Percentiles rank a stretch among this genome's conserved stretches.
These are phyloP conservation scores for Tephrocybe sp. DNA, from an alignment of 768 basidiomycete species.

Conservation along the genomic window DNA sequence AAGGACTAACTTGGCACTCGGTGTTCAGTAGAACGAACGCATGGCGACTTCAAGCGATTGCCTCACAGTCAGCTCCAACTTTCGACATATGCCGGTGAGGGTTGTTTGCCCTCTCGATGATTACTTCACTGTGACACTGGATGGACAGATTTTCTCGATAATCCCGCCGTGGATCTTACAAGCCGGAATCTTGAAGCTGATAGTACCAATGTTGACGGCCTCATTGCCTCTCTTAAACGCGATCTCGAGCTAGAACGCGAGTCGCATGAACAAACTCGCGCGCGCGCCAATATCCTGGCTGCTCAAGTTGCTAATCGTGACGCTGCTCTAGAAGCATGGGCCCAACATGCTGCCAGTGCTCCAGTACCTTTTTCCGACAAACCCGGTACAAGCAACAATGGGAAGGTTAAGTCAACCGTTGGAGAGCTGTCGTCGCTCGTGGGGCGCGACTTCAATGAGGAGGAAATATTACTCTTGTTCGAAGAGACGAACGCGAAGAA, in stretches of 20 bases:
- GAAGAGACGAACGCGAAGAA: slow-evolving; percentile 30
- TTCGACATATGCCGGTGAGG: slow-evolving; percentile 37
- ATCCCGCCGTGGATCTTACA: slow-evolving; percentile 17
- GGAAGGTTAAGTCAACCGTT: neutral
- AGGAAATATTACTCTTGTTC: slow-evolving; percentile 32
- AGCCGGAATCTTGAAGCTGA: slow-evolving; percentile 24
- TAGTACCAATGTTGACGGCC: neutral
- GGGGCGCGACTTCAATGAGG: slow-evolving; percentile 11
- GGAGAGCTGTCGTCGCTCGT: neutral
- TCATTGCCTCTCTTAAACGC: slow-evolving; percentile 34
- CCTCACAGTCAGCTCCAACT: slow-evolving; percentile 40
- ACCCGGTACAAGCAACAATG: neutral
- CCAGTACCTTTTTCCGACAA: neutral
- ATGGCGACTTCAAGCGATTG: slow-evolving; percentile 41
- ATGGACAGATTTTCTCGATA: neutral
- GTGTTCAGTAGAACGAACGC: slow-evolving; percentile 34
- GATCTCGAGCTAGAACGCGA: slow-evolving; percentile 39
- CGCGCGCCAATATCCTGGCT: slow-evolving; percentile 38
- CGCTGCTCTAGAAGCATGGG: slow-evolving; percentile 36
- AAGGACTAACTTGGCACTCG: slow-evolving; percentile 1
- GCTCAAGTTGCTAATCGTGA: slow-evolving; percentile 51
- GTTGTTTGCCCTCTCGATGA: neutral
- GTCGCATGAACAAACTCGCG: slow-evolving; percentile 32
- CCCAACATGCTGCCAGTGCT: neutral
- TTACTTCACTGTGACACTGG: too few species aligned